A percentile compares a stretch with the other conserved stretches of the same genome.
These are phyloP conservation scores for Paramecium biaurelia DNA, from an alignment of 73 alveolate genomes.

Conservation along the genomic window DNA sequence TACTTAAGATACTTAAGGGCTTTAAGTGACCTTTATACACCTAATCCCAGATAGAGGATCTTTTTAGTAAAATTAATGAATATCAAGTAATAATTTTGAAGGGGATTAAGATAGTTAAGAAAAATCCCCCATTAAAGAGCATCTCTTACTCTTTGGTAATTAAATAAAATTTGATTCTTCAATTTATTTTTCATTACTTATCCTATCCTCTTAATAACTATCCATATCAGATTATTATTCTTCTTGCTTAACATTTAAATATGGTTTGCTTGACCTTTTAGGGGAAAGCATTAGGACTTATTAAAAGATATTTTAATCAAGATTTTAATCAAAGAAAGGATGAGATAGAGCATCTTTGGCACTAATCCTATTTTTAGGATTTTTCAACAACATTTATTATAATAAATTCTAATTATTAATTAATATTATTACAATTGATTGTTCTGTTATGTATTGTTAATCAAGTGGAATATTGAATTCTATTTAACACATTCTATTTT, in stretches of 20 bases:
- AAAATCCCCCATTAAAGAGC: slow-evolving; percentile 31
- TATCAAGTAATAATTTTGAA: not conserved
- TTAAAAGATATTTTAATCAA: not conserved
- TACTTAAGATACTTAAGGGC: slow-evolving; percentile 23
- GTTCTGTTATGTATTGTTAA: slow-evolving; percentile 47
- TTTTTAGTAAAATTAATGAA: not conserved
- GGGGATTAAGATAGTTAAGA: not conserved
- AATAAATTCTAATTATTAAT: slow-evolving; percentile 39
- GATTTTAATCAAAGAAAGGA: slow-evolving; percentile 42
- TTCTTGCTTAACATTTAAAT: not conserved
- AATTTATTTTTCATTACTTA: not conserved
- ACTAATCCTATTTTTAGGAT: slow-evolving; percentile 32
- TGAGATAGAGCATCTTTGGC: slow-evolving; percentile 56
- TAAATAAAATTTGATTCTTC: not conserved
- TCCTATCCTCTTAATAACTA: not conserved
- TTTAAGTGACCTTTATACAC: not conserved
- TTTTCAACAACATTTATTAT: slow-evolving; percentile 4
- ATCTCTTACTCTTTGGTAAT: slow-evolving; percentile 18
- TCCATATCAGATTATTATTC: not conserved
- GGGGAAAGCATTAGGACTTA: not conserved
- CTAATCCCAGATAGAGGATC: slow-evolving; percentile 7
- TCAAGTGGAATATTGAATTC: not conserved
- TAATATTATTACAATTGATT: not conserved
- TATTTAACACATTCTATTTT: not conserved
- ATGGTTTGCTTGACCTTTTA: not conserved